Base-by-base conservation (phyloP, 2,329 filamentous ascomycete genomes). In the Chrysoporthe austroafricana region DNA sequence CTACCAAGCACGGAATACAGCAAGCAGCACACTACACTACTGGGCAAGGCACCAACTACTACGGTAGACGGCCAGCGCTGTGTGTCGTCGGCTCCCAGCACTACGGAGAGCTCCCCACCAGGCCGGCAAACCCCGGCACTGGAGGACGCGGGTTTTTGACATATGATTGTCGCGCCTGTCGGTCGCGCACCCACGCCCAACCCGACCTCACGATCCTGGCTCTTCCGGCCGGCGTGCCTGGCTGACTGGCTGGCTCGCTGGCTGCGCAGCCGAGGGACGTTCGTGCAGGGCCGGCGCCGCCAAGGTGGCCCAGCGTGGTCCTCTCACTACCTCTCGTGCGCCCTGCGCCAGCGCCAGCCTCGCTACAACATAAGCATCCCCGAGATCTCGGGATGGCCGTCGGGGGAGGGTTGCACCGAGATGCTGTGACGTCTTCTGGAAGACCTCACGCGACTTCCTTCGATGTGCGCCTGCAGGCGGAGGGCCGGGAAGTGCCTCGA, bases 401-500 rank as follows among this genome's bases (percentile, higher is more conserved):
- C 4, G 50, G 16, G 36, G 42, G 57, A 60, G 57, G 57, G 57
- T 60, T 43, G 57, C 57, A 60, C 36, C 9, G 3, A 21, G 36
- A 39, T 16, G 36, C n/a, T 43, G 16, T 60, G 39, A 60, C 57
- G 36, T 60, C 36, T 60, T 60, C 57, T 60, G 57, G 57, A 60
- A 60, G 21, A 34, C 50, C 50, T 7, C 26, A 7, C 6, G 50
- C 4, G 50, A 32, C 21, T 21, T 54, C 13, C 50, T 26, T 34
- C 50, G 16, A 34, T 14, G 50, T 26, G 26, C 26, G 26, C 26
- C 26, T 26, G 26, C 26, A 26, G 26, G 26, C 2, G 26, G 26
- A 26, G 26, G 26, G 26, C 26, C 26, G 26, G 26, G 26, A 26
- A 26, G 26, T 26, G 50, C 26, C 26, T 34, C 13, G 26, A 26